Evolutionary conservation across 2,329 filamentous ascomycete genomes (phyloP).

Genomic region (Microcyclospora pomicola): DNA sequence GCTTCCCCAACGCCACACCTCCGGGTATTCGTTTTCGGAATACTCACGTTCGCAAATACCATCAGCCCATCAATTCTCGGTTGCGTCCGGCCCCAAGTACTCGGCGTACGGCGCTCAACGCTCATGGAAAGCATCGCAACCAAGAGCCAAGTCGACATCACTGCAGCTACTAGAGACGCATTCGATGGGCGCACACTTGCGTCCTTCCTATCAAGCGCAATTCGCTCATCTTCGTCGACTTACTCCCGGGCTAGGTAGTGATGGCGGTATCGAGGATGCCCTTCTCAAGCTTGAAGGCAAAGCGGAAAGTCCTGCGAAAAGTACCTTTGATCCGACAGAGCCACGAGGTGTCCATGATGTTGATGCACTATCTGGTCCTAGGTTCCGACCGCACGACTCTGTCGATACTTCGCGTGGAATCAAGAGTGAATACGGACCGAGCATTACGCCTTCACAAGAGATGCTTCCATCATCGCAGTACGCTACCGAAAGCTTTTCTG

Average conservation of each 20-base stretch:
- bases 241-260: constrained; percentile 50
- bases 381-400: background rate
- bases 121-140: background rate
- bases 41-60: constrained; percentile 4
- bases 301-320: constrained; percentile 8
- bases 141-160: constrained; percentile 10
- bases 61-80: background rate
- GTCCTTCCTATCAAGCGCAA: constrained; percentile 72
- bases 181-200: constrained; percentile 41
- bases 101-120: too few species aligned
- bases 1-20: constrained; percentile 31
- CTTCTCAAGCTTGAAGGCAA: constrained; percentile 81
- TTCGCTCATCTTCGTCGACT: too few species aligned
- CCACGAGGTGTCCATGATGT: background rate
- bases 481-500: background rate
- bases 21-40: constrained; percentile 12
- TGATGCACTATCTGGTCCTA: background rate
- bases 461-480: background rate
- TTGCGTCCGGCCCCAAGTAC: background rate
- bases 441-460: background rate
- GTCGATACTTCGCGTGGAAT: background rate
- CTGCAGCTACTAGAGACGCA: constrained; percentile 36
- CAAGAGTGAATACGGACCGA: background rate
- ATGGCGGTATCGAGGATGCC: constrained; percentile 78
- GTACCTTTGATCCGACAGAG: constrained; percentile 1